Evolutionary conservation across 2,329 filamentous ascomycete genomes (phyloP).

Genomic region (Phyllosticta ampelicida): DNA sequence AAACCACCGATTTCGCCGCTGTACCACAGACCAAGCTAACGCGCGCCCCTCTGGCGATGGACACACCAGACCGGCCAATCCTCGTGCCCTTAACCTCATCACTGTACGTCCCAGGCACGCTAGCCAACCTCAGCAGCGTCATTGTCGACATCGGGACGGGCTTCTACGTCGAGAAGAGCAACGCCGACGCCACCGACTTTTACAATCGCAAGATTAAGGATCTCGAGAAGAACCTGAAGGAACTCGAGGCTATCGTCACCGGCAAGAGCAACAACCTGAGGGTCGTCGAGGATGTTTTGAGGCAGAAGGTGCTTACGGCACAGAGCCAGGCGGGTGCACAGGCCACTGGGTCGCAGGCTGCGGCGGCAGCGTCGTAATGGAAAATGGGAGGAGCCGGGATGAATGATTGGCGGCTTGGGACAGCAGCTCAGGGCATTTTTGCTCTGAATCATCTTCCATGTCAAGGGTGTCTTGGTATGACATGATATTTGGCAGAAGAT

Average conservation of each 20-base stretch:
- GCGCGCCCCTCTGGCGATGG: not conserved
- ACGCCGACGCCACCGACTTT: slow-evolving; percentile 52
- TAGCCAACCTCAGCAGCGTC: slow-evolving; percentile 39
- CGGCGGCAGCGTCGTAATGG: slow-evolving; percentile 1
- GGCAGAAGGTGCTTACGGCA: slow-evolving; percentile 10
- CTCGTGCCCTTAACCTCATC: slow-evolving; percentile 93
- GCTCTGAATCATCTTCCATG: not conserved
- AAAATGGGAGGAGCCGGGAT: not conserved
- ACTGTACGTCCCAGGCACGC: slow-evolving; percentile 77
- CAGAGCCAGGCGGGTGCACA: slow-evolving; percentile 1
- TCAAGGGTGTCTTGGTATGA: not conserved
- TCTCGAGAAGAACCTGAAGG: slow-evolving; percentile 52
- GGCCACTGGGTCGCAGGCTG: not conserved
- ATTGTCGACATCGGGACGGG: slow-evolving; percentile 89
- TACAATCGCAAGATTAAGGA: slow-evolving; percentile 59
- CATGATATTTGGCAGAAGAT: not conserved
- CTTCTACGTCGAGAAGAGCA: slow-evolving; percentile 82
- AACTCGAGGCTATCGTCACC: slow-evolving; percentile 57
- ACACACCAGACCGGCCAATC: slow-evolving; percentile 47
- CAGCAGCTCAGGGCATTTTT: not conserved
- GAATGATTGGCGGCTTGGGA: not conserved
- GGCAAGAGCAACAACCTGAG: slow-evolving; percentile 75
- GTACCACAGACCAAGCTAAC: slow-evolving; percentile 16
- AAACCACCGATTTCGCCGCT: slow-evolving; percentile 19
- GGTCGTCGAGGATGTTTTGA: slow-evolving; percentile 65